These are phyloP conservation scores for Solanum chacoense DNA, from an alignment of 305 asterid species.

Conservation along the genomic window DNA sequence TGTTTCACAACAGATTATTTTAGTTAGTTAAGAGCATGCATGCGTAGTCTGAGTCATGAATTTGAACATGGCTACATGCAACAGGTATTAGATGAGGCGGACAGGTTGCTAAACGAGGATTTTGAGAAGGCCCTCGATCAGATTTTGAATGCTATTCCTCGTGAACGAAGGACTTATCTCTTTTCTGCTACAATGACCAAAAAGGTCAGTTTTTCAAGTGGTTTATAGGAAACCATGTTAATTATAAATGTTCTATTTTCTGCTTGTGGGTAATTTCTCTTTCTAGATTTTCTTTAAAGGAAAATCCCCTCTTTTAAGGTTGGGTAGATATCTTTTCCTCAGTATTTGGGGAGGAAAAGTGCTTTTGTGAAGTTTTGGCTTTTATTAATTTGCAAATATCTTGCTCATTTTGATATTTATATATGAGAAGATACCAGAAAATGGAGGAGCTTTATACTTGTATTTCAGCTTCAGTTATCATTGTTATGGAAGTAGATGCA, in stretches of 20 bases:
- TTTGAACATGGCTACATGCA: not conserved
- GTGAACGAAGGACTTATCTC: conserved; percentile 66
- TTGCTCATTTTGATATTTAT: not conserved
- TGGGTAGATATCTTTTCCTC: not conserved
- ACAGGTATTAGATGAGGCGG: conserved; percentile 95
- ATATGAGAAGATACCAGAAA: not conserved
- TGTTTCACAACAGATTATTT: not conserved
- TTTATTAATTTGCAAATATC: not conserved
- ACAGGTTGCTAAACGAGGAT: conserved; percentile 83
- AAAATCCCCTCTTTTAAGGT: not conserved
- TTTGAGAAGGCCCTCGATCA: conserved; percentile 81
- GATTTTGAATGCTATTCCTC: conserved; percentile 62
- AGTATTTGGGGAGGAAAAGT: not conserved
- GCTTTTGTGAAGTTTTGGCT: not conserved
- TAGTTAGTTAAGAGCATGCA: not conserved
- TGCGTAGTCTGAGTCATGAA: not conserved
- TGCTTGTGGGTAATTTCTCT: not conserved
- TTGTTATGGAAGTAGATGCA: not conserved
- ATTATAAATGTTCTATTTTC: not conserved
- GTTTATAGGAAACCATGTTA: not conserved
- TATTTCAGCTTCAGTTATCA: not conserved
- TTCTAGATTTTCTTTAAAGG: not conserved
- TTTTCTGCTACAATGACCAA: conserved; percentile 97
- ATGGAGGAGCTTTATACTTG: not conserved
- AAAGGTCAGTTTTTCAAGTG: conserved; percentile 38